Evolutionary conservation across 371 early-diverging fungal genomes (phyloP).

Genomic region (Vairimorpha necatrix): DNA sequence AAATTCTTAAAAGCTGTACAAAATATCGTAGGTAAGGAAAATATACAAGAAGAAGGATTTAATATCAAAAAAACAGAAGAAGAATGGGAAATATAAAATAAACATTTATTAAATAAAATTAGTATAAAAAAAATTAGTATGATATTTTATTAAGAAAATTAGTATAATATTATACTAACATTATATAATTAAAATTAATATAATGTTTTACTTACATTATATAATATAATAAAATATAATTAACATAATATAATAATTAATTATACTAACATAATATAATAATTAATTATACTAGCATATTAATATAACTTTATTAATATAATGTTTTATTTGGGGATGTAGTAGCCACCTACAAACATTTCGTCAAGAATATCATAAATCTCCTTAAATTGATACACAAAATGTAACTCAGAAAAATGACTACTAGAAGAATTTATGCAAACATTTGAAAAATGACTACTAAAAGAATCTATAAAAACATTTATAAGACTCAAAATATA

Average conservation of each 20-base stretch:
- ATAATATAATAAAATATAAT: no score
- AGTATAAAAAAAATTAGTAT: neutral
- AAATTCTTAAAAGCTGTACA: conserved; percentile 28
- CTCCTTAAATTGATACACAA: conserved; percentile 48
- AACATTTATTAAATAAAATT: neutral
- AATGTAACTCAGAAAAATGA: conserved; percentile 30
- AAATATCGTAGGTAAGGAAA: conserved; percentile 10
- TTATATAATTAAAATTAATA: no score
- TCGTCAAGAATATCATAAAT: conserved; percentile 39
- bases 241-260: no score
- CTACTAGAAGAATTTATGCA: conserved; percentile 15
- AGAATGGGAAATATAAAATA: conserved; percentile 12
- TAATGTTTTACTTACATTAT: no score
- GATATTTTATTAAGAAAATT: no score
- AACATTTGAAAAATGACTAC: conserved; percentile 17
- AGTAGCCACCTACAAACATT: conserved; percentile 44
- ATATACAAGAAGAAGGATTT: conserved; percentile 13
- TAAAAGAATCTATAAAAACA: conserved; percentile 20
- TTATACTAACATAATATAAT: no score
- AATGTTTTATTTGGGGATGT: no score
- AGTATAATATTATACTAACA: no score
- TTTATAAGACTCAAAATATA: conserved; percentile 40
- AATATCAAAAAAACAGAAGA: neutral
- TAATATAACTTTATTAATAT: no score
- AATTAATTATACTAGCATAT: no score